Conservation (phyloP, 257 asterid genomes). For the Rehmannia glutinosa region DNA sequence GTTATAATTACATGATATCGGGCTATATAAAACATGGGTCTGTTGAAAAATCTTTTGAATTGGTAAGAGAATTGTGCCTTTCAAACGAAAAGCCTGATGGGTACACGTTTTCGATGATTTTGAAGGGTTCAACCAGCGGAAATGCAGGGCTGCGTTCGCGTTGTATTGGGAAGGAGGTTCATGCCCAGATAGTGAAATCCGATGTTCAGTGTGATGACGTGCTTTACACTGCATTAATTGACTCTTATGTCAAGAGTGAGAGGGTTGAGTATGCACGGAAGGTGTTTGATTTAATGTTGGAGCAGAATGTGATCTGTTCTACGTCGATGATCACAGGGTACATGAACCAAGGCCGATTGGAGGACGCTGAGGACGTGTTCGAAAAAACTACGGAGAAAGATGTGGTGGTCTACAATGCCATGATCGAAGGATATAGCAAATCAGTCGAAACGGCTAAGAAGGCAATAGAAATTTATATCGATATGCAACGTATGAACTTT, state of each 20-base stretch:
- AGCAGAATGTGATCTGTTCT: conserved; percentile 63
- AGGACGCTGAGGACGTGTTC: conserved; percentile 77
- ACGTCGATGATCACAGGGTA: conserved; percentile 90
- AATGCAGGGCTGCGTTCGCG: conserved; percentile 12
- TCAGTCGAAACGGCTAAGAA: conserved; percentile 59
- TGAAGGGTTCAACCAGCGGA: conserved; percentile 55
- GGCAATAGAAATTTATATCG: conserved; percentile 55
- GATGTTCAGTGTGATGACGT: conserved; percentile 57
- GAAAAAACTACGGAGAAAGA: conserved; percentile 55
- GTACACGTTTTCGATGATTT: conserved; percentile 68
- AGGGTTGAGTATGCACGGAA: conserved; percentile 57
- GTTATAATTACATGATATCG: conserved; percentile 80
- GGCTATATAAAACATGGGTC: conserved; percentile 57
- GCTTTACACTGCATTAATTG: conserved; percentile 69
- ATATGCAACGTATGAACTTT: conserved; percentile 55
- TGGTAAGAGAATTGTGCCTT: conserved; percentile 46
- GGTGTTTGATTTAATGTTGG: conserved; percentile 74
- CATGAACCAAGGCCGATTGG: conserved; percentile 52
- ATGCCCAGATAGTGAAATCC: conserved; percentile 55
- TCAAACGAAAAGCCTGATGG: conserved; percentile 59
- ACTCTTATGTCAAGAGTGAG: conserved; percentile 69
- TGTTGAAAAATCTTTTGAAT: conserved; percentile 36
- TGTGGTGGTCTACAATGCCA: conserved; percentile 81
- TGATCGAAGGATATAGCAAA: conserved; percentile 95
- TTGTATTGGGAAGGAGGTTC: conserved; percentile 47